phyloP scores from a whole-genome alignment of 2,329 filamentous ascomycete species.

The Calcarisporium arbuscula region DNA sequence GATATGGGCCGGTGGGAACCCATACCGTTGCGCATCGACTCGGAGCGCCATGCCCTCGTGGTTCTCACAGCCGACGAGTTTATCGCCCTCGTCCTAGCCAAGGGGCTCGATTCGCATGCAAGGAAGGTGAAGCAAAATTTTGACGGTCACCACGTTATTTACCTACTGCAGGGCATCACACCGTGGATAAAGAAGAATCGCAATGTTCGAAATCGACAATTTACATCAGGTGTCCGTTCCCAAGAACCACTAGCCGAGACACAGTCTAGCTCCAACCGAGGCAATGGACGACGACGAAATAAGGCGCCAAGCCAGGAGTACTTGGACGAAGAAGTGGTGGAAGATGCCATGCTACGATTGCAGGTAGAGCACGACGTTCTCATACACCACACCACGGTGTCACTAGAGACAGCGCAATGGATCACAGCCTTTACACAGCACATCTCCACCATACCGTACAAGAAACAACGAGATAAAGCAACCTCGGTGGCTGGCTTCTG shows the following conservation, averaged over 20 bases:
- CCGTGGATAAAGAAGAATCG: conserved; percentile 64
- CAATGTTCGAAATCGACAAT: conserved; percentile 61
- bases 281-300: conserved; percentile 34
- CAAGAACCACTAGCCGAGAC: conserved; percentile 21
- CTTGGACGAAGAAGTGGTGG: conserved; percentile 61
- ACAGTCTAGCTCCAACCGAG: conserved; percentile 13
- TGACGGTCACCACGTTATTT: conserved; percentile 50
- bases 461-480: conserved; percentile 42
- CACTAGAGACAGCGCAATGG: conserved; percentile 65
- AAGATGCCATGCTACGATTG: conserved; percentile 63
- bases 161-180: conserved; percentile 64
- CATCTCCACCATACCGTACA: conserved; percentile 70
- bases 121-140: conserved; percentile 47
- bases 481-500: conserved; percentile 60
- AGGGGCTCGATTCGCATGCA: conserved; percentile 54
- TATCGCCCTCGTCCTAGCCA: conserved; percentile 48
- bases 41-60: conserved; percentile 57
- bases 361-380: conserved; percentile 62
- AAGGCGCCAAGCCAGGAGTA: conserved; percentile 34
- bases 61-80: conserved; percentile 60
- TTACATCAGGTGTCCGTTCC: conserved; percentile 55
- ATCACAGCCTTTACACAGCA: conserved; percentile 70
- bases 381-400: conserved; percentile 60
- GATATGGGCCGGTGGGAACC: conserved; percentile 60
- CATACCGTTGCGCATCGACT: conserved; percentile 39